Evolutionary conservation across 768 basidiomycete species (phyloP).

Genomic region (Tephrocybe sp.): DNA sequence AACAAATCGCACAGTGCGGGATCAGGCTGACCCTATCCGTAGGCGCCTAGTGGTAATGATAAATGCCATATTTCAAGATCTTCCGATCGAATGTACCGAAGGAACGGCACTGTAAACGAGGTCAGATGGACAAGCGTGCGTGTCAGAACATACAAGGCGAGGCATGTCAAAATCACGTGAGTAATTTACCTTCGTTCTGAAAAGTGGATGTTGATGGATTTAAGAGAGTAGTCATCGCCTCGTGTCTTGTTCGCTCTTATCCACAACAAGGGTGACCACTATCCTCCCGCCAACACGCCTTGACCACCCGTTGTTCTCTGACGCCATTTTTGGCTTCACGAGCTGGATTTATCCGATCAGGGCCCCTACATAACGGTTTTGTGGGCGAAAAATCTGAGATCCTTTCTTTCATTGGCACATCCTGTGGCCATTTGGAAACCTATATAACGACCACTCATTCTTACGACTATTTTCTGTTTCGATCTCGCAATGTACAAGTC

Average conservation of each 20-base stretch:
- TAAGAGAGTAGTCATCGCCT: constrained; percentile 24
- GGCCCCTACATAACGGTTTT: constrained; percentile 18
- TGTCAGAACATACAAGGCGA: constrained; percentile 6
- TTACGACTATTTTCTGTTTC: constrained; percentile 15
- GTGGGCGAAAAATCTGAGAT: constrained; percentile 19
- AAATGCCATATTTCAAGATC: background rate
- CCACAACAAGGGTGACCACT: constrained; percentile 2
- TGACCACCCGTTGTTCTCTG: constrained; percentile 20
- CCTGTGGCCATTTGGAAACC: constrained; percentile 19
- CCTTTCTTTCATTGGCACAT: constrained; percentile 24
- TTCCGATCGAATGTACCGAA: constrained; percentile 1
- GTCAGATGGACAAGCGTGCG: constrained; percentile 7
- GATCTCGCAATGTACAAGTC: constrained; percentile 33
- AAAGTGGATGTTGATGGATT: constrained; percentile 16
- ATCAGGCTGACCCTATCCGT: background rate
- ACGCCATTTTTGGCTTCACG: constrained; percentile 23
- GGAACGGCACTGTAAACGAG: constrained; percentile 1
- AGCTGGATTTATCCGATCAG: constrained; percentile 21
- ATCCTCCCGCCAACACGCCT: constrained; percentile 27
- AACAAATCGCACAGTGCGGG: background rate
- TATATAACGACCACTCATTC: constrained; percentile 24
- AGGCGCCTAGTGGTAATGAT: constrained; percentile 1
- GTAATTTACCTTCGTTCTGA: constrained; percentile 11
- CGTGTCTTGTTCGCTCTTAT: constrained; percentile 23
- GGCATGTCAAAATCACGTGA: constrained; percentile 22